phyloP scores from a whole-genome alignment of 1,139 yeast species.

The Nadsonia starkeyi-henricii region DNA sequence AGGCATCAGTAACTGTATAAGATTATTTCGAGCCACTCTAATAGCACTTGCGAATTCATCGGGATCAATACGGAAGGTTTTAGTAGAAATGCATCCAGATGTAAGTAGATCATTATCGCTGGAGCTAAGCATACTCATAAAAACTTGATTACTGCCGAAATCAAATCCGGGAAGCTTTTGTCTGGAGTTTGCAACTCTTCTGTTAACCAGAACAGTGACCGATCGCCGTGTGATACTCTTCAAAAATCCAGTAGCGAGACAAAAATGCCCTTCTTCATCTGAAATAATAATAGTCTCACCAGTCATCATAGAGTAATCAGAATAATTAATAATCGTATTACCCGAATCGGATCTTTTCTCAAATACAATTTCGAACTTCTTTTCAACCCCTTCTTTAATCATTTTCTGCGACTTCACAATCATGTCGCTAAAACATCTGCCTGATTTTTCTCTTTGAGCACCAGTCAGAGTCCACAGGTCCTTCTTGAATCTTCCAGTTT shows the following conservation, averaged over 20 bases:
- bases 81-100: not conserved
- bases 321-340: not conserved
- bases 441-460: slow-evolving; percentile 45
- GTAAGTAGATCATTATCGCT: not conserved
- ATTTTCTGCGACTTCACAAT: slow-evolving; percentile 4
- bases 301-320: slow-evolving; percentile 3
- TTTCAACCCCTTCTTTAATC: not conserved
- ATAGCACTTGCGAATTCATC: slow-evolving; percentile 69
- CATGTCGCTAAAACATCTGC: slow-evolving; percentile 36
- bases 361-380: slow-evolving; percentile 4
- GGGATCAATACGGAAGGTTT: slow-evolving; percentile 52
- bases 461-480: slow-evolving; percentile 62
- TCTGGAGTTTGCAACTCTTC: slow-evolving; percentile 37
- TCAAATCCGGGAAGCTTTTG: slow-evolving; percentile 32
- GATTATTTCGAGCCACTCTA: slow-evolving; percentile 61
- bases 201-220: slow-evolving; percentile 33
- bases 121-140: slow-evolving; percentile 32
- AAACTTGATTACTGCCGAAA: slow-evolving; percentile 32
- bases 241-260: slow-evolving; percentile 52
- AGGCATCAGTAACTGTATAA: slow-evolving; percentile 51
- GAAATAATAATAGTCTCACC: slow-evolving; percentile 46
- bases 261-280: slow-evolving; percentile 69
- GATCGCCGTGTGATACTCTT: slow-evolving; percentile 27
- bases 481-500: slow-evolving; percentile 37
- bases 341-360: slow-evolving; percentile 3